Evolutionary conservation across 331 rosid species (phyloP).

Genomic region (Quercus tomentella): DNA sequence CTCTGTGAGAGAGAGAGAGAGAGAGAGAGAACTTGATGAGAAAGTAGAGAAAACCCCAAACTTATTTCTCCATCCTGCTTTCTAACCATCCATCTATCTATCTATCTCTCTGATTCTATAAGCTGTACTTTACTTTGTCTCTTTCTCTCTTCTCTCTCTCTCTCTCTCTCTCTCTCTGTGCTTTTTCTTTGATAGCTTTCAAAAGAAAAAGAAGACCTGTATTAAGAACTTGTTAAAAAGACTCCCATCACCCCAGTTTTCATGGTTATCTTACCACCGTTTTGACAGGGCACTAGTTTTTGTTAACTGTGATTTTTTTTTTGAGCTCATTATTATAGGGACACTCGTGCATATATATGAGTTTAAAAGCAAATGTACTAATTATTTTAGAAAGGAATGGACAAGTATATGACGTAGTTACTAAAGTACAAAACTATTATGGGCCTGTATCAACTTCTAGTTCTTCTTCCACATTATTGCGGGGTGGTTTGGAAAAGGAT

Average conservation of each 20-base stretch:
- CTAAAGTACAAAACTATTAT: background rate
- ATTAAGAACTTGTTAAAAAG: background rate
- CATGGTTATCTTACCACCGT: background rate
- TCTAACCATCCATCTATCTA: conserved; percentile 3
- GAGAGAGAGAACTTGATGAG: no score
- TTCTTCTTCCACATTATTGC: background rate
- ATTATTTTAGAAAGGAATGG: background rate
- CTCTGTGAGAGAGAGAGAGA: background rate
- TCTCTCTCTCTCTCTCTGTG: conserved; percentile 20
- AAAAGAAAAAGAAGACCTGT: conserved; percentile 1
- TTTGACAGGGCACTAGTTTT: no score
- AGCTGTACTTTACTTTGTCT: conserved; percentile 55
- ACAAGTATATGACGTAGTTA: background rate
- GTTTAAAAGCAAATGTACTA: no score
- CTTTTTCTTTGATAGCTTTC: background rate
- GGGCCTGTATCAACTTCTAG: background rate
- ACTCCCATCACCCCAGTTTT: background rate
- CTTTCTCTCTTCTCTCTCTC: conserved; percentile 19
- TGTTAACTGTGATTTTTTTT: no score
- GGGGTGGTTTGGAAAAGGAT: background rate
- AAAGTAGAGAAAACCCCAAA: background rate
- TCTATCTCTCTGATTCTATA: conserved; percentile 18
- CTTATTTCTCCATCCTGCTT: conserved; percentile 10
- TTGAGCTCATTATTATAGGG: background rate
- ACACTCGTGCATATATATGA: background rate